Percentiles rank a stretch among this genome's conserved stretches.
Conservation (phyloP, 352 stramenopile genomes). For the Thalassiosira hispida region DNA sequence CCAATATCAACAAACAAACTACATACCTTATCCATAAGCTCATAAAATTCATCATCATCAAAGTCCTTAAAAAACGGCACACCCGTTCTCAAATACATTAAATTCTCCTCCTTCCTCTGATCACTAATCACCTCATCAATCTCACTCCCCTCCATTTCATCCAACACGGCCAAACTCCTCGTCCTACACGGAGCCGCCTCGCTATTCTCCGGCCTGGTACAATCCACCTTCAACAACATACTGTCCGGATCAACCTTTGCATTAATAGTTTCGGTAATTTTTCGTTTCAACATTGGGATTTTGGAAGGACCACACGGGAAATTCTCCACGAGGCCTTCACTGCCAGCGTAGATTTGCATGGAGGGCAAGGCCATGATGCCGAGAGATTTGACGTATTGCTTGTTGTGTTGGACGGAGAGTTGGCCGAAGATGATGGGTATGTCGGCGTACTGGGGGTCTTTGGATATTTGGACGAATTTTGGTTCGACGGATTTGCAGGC, state of each 20-base stretch:
- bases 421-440: conserved; percentile 77
- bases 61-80: conserved; percentile 77
- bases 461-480: conserved; percentile 78
- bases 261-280: conserved; percentile 77
- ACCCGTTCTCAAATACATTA: conserved; percentile 58
- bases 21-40: conserved; percentile 65
- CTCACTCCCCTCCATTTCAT: conserved; percentile 38
- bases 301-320: conserved; percentile 85
- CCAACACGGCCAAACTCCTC: conserved; percentile 34
- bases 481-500: conserved; percentile 83
- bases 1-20: background rate
- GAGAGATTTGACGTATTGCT: conserved; percentile 80
- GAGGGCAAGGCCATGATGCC: conserved; percentile 81
- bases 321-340: conserved; percentile 70
- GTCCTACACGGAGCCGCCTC: conserved; percentile 55
- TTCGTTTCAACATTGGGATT: conserved; percentile 82
- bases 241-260: conserved; percentile 64
- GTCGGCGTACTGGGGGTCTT: conserved; percentile 65
- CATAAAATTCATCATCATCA: conserved; percentile 74
- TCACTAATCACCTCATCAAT: conserved; percentile 65
- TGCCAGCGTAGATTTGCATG: conserved; percentile 81
- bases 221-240: conserved; percentile 55
- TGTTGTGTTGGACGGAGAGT: conserved; percentile 80
- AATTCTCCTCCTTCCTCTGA: conserved; percentile 60
- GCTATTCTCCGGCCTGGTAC: conserved; percentile 41